Evolutionary conservation across 1,284 basidiomycete species (phyloP).

Genomic region (Boletus hoseneyae): DNA sequence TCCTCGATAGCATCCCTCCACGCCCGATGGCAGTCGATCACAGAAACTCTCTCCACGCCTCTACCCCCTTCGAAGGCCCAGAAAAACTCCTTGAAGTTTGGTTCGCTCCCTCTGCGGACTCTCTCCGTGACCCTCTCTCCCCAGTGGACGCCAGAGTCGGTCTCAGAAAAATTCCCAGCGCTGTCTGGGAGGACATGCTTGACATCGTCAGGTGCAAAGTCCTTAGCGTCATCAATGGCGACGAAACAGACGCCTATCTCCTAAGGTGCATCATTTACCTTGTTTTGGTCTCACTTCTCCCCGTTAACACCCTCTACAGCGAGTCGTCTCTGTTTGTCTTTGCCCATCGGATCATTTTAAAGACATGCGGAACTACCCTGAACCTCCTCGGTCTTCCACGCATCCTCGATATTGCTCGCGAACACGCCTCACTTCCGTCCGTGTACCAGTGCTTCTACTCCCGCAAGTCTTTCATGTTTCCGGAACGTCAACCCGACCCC

Average conservation of each 20-base stretch:
- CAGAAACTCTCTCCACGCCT: conserved; percentile 33
- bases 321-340: conserved; percentile 98
- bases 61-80: conserved; percentile 78
- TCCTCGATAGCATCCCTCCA: conserved; percentile 54
- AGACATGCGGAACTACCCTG: conserved; percentile 98
- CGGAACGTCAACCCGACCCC: conserved; percentile 91
- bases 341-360: conserved; percentile 94
- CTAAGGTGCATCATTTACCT: conserved; percentile 61
- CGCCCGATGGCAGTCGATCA: conserved; percentile 37
- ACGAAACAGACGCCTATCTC: conserved; percentile 92
- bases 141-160: conserved; percentile 52
- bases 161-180: conserved; percentile 72
- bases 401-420: conserved; percentile 86
- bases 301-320: conserved; percentile 44
- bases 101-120: conserved; percentile 80
- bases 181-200: conserved; percentile 96
- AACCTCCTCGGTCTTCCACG: conserved; percentile 92
- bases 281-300: conserved; percentile 5
- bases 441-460: conserved; percentile 96
- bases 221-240: conserved; percentile 83
- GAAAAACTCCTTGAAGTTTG: conserved; percentile 99
- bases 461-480: conserved; percentile 99
- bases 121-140: conserved; percentile 47
- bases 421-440: conserved; percentile 69
- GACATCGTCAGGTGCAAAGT: conserved; percentile 97